Conservation (phyloP, 2,329 filamentous ascomycete species). For the Orbilia ellipsospora region DNA sequence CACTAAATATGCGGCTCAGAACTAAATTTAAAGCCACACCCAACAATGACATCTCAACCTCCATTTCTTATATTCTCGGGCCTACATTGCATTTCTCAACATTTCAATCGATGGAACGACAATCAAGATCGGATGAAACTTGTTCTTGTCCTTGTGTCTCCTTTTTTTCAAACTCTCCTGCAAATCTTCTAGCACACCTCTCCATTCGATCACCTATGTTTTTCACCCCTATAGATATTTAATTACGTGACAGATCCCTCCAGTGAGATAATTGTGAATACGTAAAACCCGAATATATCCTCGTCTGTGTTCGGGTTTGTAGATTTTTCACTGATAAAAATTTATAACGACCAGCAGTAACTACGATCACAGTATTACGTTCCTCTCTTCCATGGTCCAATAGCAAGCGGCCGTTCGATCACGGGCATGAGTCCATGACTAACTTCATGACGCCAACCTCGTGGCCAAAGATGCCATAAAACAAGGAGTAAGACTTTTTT, state of each 20-base stretch:
- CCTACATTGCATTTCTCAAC: background rate
- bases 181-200: background rate
- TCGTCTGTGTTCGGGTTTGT: slow-evolving; percentile 26
- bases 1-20: background rate
- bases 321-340: background rate
- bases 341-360: background rate
- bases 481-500: slow-evolving; percentile 35
- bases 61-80: too few species aligned
- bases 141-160: background rate
- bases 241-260: slow-evolving; percentile 22
- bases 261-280: slow-evolving; percentile 30
- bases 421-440: slow-evolving; percentile 29
- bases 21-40: background rate
- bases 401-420: slow-evolving; percentile 33
- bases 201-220: slow-evolving; percentile 9
- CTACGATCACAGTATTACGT: background rate
- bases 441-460: slow-evolving; percentile 5
- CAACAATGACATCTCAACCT: too few species aligned
- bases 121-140: background rate
- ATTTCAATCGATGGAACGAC: background rate
- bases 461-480: slow-evolving; percentile 27
- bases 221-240: background rate
- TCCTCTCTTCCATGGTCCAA: slow-evolving; percentile 9
- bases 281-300: slow-evolving; percentile 44
- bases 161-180: background rate